Percentiles rank a stretch among this genome's conserved stretches.
Evolutionary conservation across 2,329 filamentous ascomycete genomes (phyloP).

Genomic region (Talaromyces albobiverticillius): DNA sequence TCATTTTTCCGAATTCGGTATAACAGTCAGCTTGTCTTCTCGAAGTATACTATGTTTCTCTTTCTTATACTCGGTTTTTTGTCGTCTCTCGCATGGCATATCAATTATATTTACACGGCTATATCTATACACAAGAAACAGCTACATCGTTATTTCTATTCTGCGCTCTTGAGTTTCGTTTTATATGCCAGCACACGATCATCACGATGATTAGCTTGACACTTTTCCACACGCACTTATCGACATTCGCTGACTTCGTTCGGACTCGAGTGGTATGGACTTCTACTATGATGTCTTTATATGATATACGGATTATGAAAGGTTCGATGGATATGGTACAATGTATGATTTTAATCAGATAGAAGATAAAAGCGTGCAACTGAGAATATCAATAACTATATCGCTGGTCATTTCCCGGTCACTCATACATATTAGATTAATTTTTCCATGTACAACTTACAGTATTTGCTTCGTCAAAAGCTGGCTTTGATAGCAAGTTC

Average conservation of each 20-base stretch:
- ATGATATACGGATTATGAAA: slow-evolving; percentile 5
- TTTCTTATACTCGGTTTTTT: background rate
- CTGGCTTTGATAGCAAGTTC: background rate
- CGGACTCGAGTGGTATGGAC: background rate
- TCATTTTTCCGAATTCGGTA: background rate
- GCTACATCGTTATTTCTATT: background rate
- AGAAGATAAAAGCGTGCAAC: background rate
- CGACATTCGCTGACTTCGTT: background rate
- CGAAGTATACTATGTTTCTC: background rate
- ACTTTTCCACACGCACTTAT: background rate
- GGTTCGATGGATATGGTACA: slow-evolving; percentile 6
- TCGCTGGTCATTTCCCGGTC: background rate
- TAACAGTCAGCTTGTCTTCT: background rate
- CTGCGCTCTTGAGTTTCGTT: background rate
- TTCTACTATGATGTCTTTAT: background rate
- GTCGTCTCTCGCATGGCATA: background rate
- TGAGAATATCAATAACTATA: background rate
- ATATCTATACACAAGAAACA: background rate
- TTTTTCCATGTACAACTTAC: background rate
- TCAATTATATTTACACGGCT: background rate
- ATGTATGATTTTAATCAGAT: slow-evolving; percentile 10
- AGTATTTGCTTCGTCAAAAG: background rate
- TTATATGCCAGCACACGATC: background rate
- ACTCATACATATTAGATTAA: background rate
- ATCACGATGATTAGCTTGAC: background rate